Evolutionary conservation across 345 rosid genomes (phyloP), one percentile per base, ranked within the genome.

Genomic region (Pelargonium nanum): DNA sequence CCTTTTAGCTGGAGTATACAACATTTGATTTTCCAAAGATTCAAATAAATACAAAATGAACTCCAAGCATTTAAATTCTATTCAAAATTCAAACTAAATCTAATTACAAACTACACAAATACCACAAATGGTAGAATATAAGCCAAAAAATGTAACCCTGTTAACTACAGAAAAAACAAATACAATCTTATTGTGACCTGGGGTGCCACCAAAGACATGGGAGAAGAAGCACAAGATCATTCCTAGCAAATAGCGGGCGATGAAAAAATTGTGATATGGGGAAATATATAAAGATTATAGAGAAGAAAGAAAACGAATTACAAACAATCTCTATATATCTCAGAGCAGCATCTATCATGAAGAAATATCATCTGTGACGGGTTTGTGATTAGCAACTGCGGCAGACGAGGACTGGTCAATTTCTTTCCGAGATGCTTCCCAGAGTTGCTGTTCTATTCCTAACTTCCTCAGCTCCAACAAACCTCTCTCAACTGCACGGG

Each of bases 351-450:
- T 30, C 40, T 5, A 28, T 30, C 40, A 40, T 40, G 15, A 40
- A 34, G 45, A 34, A 10, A 15, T 3, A 1, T 40, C 48, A 9
- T 40, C 48, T 12, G 48, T 3, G 45, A 15, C 15, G 16, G 48
- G 48, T 40, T 69, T 70, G 64, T 65, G 78, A 73, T 67, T 62
- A 24, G 69, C 69, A 67, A 30, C 26, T 1, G 57, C 66, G 3
- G 65, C 66, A 10, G 70, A 32, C 22, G 72, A 53, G 2, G 75
- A 71, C 59, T 69, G 80, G 24, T 75, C 85, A 59, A 73, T 85
- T 65, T 83, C 86, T 68, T 67, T 73, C 26, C 97, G 78, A 65
- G 97, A 90, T 24, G 87, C 85, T 80, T 84, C 96, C 96, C 97
- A 90, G 19, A 90, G 83, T 60, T 84, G 95, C 59, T 81, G 97